Conservation (phyloP, 768 basidiomycete species). For the Macrolepiota fuliginosa region DNA sequence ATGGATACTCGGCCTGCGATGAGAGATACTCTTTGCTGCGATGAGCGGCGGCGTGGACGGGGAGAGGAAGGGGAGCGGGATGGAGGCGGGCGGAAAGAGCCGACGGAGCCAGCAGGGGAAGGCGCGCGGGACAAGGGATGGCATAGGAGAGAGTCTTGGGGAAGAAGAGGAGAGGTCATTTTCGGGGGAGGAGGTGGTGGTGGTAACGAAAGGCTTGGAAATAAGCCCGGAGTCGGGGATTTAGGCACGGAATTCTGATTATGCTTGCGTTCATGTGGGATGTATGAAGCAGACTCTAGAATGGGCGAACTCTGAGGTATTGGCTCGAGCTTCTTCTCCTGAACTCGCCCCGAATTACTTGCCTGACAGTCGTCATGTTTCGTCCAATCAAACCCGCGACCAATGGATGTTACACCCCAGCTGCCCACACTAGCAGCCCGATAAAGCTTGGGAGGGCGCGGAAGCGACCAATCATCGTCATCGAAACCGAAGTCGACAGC, state of each 20-base stretch:
- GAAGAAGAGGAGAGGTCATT: constrained; percentile 4
- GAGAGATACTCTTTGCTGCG: constrained; percentile 81
- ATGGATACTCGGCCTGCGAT: constrained; percentile 82
- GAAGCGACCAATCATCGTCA: constrained; percentile 66
- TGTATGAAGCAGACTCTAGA: constrained; percentile 6
- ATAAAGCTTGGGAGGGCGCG: constrained; percentile 49
- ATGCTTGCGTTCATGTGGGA: constrained; percentile 35
- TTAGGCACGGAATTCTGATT: constrained; percentile 22
- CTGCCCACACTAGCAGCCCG: constrained; percentile 69
- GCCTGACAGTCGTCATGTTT: constrained; percentile 25
- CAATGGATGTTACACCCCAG: constrained; percentile 85
- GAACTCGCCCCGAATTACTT: not conserved
- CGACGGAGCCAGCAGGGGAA: constrained; percentile 25
- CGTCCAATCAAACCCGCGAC: constrained; percentile 79
- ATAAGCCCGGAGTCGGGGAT: constrained; percentile 15
- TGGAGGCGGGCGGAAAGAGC: constrained; percentile 27
- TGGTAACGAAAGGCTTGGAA: constrained; percentile 17
- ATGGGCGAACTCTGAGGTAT: constrained; percentile 6
- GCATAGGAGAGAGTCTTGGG: constrained; percentile 8
- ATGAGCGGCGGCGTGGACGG: constrained; percentile 72
- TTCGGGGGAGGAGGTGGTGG: constrained; percentile 22
- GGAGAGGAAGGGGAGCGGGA: constrained; percentile 54
- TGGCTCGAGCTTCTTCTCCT: constrained; percentile 18
- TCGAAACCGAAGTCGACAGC: constrained; percentile 64
- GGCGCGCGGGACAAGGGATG: constrained; percentile 22